A percentile compares a stretch with the other conserved stretches of the same genome.
These are phyloP conservation scores for Tylopilus balloui DNA, from an alignment of 768 basidiomycete genomes.

Conservation along the genomic window DNA sequence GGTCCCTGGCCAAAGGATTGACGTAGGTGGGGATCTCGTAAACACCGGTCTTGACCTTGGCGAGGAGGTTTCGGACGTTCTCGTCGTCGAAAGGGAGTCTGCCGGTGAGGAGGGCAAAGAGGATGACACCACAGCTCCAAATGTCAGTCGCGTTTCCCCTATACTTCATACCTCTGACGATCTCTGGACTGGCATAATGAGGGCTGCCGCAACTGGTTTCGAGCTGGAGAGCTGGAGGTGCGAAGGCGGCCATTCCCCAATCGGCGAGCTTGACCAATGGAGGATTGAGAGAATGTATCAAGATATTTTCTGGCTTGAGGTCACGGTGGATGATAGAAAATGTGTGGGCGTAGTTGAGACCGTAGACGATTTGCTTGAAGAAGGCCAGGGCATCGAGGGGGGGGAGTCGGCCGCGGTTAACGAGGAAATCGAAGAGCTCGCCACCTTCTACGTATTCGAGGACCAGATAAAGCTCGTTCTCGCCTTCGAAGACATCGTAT, in stretches of 20 bases:
- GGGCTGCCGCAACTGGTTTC: conserved; percentile 96
- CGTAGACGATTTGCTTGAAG: conserved; percentile 94
- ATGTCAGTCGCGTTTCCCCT: conserved; percentile 89
- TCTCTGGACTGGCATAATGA: conserved; percentile 96
- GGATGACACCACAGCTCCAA: conserved; percentile 95
- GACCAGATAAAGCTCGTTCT: conserved; percentile 85
- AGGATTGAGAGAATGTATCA: conserved; percentile 77
- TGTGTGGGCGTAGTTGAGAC: conserved; percentile 93
- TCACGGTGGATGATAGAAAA: conserved; percentile 98
- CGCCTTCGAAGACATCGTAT: conserved; percentile 93
- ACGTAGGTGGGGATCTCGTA: conserved; percentile 81
- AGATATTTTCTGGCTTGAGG: conserved; percentile 95
- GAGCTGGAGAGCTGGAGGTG: conserved; percentile 75
- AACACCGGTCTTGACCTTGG: conserved; percentile 83
- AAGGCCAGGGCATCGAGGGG: conserved; percentile 81
- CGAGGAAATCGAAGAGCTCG: conserved; percentile 94
- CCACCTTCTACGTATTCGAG: conserved; percentile 95
- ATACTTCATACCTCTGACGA: conserved; percentile 87
- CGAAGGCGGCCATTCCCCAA: conserved; percentile 98
- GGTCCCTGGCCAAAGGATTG: conserved; percentile 78
- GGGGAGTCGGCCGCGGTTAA: conserved; percentile 78
- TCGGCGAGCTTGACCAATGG: conserved; percentile 94
- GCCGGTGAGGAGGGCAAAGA: conserved; percentile 86
- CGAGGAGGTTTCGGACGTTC: conserved; percentile 68
- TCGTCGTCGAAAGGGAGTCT: conserved; percentile 93